Base-by-base conservation (phyloP, 2,329 filamentous ascomycete genomes). In the Verticillium klebahnii region DNA sequence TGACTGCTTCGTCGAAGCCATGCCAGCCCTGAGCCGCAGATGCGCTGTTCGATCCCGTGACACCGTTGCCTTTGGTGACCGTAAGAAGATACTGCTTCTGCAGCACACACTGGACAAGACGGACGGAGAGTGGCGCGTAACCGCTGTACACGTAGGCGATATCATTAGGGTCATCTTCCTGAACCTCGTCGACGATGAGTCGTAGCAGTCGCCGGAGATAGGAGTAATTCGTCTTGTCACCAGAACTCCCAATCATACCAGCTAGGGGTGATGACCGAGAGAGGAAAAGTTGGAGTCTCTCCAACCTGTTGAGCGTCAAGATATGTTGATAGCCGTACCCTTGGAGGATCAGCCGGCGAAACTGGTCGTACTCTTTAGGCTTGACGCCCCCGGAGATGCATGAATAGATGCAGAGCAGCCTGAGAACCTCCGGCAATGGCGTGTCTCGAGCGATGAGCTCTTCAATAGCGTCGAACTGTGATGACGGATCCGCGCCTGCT, bases 91-190 rank as follows among this genome's bases (percentile, higher is more conserved):
- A 91, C 61, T 92, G 87, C 74, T 99, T 99, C 74, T 98, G 93
- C 57, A 99, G 78, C 58, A 98, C 85, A 72, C 92, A 95, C 75
- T 99, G 96, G 6, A 99, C 89, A 5, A 99, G 85, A 17, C 95
- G 89, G 60, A 98, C 86, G 55, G 92, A 96, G 14, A 99, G 83
- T 0, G 95, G 96, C 5, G 96, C 95, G 72, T 98, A 99, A 59
- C 95, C 96, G 66, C 92, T 96, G 77, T 98, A 99, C 12, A 97
- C 93, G 70, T 99, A 99, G n/a, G 93, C 90, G 64, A 98, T 89
- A 69, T 99, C 95, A 69, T 95, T 91, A 2, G 95, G 95, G 56
- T 96, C 90, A 63, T 95, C 89, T 75, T 99, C 95, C 71, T 96
- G 93, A 45, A 99, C 94, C 73, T 98, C 95, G 72, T 99, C 95